phyloP scores from a whole-genome alignment of 148 eudicot genomes.

The Spergularia marina region DNA sequence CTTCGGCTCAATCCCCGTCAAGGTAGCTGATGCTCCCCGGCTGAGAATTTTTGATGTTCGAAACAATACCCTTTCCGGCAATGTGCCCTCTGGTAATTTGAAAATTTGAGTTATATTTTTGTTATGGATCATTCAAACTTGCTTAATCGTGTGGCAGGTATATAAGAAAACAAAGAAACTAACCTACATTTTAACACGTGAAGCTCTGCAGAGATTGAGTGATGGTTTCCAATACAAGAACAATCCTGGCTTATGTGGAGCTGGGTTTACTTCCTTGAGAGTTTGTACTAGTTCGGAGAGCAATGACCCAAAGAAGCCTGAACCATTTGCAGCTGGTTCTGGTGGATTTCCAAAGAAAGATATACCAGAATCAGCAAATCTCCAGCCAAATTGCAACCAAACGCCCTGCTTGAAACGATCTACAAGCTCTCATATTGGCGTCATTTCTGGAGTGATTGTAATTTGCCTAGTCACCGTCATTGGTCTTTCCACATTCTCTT shows the following conservation, averaged over 20 bases:
- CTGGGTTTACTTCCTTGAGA: conserved; percentile 53
- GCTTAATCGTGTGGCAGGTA: background rate
- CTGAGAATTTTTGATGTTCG: conserved; percentile 62
- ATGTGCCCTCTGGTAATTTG: conserved; percentile 70
- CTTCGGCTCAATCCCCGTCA: conserved; percentile 79
- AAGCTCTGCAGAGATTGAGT: conserved; percentile 65
- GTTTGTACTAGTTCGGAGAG: conserved; percentile 45
- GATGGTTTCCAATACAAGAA: conserved; percentile 64
- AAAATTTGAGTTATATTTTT: background rate
- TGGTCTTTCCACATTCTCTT: conserved; percentile 52
- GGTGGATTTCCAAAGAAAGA: conserved; percentile 41
- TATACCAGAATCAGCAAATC: conserved; percentile 68
- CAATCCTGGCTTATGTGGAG: conserved; percentile 73
- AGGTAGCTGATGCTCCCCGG: conserved; percentile 56
- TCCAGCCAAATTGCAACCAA: conserved; percentile 40
- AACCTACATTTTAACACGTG: conserved; percentile 18
- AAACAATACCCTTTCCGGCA: conserved; percentile 78
- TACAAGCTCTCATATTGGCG: conserved; percentile 36
- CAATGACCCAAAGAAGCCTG: conserved; percentile 37
- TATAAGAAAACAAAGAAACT: conserved; percentile 11
- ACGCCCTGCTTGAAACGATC: conserved; percentile 32
- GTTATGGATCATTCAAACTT: conserved; percentile 1
- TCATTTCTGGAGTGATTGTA: conserved; percentile 44
- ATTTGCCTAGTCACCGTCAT: conserved; percentile 32
- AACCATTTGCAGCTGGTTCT: conserved; percentile 58